Conservation (phyloP, 345 rosid species). For the Brassica carinata region DNA sequence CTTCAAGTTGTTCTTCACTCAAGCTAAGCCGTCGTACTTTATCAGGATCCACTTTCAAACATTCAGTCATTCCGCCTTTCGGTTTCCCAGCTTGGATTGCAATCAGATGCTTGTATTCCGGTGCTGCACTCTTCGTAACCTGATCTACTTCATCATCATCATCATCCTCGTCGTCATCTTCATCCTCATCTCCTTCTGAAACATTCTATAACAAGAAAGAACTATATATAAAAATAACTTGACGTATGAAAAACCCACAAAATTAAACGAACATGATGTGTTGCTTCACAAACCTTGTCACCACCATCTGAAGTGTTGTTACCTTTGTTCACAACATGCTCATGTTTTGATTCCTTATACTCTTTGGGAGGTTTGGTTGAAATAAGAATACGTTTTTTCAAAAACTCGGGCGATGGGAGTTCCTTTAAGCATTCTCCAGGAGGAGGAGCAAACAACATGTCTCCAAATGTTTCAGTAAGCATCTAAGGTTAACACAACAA, state of each 20-base stretch:
- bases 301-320: conserved; percentile 26
- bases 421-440: conserved; percentile 68
- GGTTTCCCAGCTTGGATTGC: conserved; percentile 7
- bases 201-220: conserved; percentile 17
- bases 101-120: conserved; percentile 18
- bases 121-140: conserved; percentile 38
- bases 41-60: conserved; percentile 6
- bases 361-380: conserved; percentile 98
- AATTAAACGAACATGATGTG: neutral
- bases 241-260: neutral
- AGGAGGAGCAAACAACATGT: conserved; percentile 72
- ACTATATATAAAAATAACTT: neutral
- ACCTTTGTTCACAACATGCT: conserved; percentile 27
- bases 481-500: conserved; percentile 55
- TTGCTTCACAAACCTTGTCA: conserved; percentile 42
- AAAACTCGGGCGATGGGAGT: conserved; percentile 69
- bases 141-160: conserved; percentile 33
- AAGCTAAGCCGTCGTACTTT: conserved; percentile 1
- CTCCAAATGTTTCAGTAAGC: conserved; percentile 77
- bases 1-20: conserved; percentile 9
- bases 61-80: neutral
- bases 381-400: conserved; percentile 68
- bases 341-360: conserved; percentile 60
- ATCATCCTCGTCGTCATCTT: neutral
- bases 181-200: conserved; percentile 13